Conservation (phyloP, 2,329 filamentous ascomycete genomes). For the Penicillium frequentans region DNA sequence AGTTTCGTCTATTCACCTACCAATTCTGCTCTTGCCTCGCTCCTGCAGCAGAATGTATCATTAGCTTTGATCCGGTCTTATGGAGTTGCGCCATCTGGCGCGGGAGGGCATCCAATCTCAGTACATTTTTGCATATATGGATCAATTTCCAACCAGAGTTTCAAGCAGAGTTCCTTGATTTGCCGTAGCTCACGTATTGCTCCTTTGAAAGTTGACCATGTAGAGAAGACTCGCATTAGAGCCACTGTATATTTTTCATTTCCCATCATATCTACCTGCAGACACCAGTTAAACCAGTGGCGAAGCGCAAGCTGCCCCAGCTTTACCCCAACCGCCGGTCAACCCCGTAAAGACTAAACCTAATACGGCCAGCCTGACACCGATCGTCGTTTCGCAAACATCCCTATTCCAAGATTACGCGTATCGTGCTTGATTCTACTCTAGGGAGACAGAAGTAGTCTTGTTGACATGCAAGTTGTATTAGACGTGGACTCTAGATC, state of each 20-base stretch:
- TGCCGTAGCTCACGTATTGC: background rate
- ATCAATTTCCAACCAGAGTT: background rate
- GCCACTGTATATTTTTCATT: too few species aligned
- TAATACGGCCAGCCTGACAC: too few species aligned
- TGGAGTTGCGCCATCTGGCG: conserved; percentile 16
- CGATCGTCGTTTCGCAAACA: too few species aligned
- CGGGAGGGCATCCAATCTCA: conserved; percentile 10
- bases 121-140: conserved; percentile 14
- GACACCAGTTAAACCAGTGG: too few species aligned
- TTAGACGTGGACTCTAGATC: background rate
- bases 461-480: background rate
- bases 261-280: too few species aligned
- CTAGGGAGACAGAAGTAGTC: too few species aligned
- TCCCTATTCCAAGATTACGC: too few species aligned
- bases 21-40: conserved; percentile 1
- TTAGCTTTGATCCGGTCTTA: conserved; percentile 7
- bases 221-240: background rate
- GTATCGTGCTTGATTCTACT: too few species aligned
- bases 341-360: too few species aligned
- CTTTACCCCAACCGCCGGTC: too few species aligned
- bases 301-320: too few species aligned
- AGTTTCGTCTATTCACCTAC: background rate
- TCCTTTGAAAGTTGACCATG: background rate
- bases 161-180: background rate
- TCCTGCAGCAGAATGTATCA: conserved; percentile 12